Evolutionary conservation across 2,329 filamentous ascomycete species (phyloP).

Genomic region (Cladophialophora carrionii): DNA sequence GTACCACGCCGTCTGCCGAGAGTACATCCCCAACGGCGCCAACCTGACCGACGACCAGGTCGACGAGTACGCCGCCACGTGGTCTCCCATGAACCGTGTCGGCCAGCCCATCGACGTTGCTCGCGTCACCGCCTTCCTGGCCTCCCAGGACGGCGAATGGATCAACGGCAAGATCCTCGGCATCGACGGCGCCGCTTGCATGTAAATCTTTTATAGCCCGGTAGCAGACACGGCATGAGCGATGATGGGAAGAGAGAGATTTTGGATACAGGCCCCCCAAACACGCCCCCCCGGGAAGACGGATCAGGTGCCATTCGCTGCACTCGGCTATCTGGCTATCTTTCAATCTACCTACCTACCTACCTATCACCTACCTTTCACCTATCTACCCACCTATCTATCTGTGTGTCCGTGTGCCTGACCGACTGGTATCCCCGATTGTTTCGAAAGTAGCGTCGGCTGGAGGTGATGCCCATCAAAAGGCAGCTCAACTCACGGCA

Average conservation of each 20-base stretch:
- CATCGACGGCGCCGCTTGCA: constrained; percentile 43
- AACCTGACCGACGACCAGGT: constrained; percentile 39
- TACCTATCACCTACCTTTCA: neutral
- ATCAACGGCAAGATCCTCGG: constrained; percentile 49
- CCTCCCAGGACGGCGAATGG: constrained; percentile 65
- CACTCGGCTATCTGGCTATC: neutral
- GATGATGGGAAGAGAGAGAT: too few species aligned
- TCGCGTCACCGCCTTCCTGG: constrained; percentile 59
- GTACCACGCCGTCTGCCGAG: constrained; percentile 56
- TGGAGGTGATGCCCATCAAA: too few species aligned
- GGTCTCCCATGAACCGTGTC: constrained; percentile 60
- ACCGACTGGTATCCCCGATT: neutral
- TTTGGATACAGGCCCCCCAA: constrained; percentile 7
- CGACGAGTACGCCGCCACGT: constrained; percentile 43
- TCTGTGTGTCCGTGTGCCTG: neutral
- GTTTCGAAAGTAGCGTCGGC: neutral
- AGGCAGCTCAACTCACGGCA: too few species aligned
- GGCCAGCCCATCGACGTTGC: constrained; percentile 63
- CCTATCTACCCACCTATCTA: neutral
- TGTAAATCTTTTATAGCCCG: constrained; percentile 28
- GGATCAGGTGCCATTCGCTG: neutral
- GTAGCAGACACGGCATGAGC: too few species aligned
- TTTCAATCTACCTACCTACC: neutral
- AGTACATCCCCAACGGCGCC: constrained; percentile 49
- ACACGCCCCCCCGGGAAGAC: neutral